Conservation (phyloP, 352 stramenopile species). For the Phytophthora syringae region DNA sequence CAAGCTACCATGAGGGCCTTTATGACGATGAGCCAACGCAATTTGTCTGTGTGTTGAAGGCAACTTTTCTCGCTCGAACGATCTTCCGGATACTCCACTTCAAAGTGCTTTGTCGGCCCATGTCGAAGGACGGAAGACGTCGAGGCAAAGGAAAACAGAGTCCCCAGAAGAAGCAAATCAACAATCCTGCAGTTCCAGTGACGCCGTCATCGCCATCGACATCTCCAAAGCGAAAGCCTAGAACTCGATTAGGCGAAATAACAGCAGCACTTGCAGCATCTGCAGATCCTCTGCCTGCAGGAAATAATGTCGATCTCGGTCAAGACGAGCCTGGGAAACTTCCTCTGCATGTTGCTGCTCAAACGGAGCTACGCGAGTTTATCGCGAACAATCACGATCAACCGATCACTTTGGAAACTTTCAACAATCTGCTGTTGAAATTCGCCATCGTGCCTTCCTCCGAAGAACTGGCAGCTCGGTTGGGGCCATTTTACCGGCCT, state of each 20-base stretch:
- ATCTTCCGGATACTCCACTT: constrained; percentile 57
- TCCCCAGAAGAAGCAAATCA: constrained; percentile 14
- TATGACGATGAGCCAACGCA: not conserved
- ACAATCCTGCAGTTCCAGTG: not conserved
- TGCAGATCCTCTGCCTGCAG: not conserved
- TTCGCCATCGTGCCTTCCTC: constrained; percentile 39
- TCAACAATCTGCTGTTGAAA: constrained; percentile 55
- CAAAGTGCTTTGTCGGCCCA: constrained; percentile 34
- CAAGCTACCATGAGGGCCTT: not conserved
- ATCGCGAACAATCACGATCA: constrained; percentile 39
- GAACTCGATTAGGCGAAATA: constrained; percentile 30
- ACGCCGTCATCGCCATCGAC: constrained; percentile 4
- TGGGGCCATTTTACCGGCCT: constrained; percentile 58
- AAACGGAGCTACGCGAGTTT: constrained; percentile 22
- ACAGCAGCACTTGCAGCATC: constrained; percentile 1
- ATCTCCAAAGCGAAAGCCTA: constrained; percentile 41
- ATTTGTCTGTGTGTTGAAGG: constrained; percentile 63
- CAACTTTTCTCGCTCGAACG: constrained; percentile 53
- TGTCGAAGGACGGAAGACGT: constrained; percentile 1
- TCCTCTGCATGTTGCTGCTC: constrained; percentile 24
- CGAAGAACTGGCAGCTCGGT: constrained; percentile 39
- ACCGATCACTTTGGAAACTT: constrained; percentile 55
- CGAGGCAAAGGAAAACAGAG: constrained; percentile 24
- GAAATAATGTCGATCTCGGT: not conserved
- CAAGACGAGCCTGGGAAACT: constrained; percentile 3